phyloP scores from a whole-genome alignment of 2,329 filamentous ascomycete species.

The Chaetomiaceae sp. region DNA sequence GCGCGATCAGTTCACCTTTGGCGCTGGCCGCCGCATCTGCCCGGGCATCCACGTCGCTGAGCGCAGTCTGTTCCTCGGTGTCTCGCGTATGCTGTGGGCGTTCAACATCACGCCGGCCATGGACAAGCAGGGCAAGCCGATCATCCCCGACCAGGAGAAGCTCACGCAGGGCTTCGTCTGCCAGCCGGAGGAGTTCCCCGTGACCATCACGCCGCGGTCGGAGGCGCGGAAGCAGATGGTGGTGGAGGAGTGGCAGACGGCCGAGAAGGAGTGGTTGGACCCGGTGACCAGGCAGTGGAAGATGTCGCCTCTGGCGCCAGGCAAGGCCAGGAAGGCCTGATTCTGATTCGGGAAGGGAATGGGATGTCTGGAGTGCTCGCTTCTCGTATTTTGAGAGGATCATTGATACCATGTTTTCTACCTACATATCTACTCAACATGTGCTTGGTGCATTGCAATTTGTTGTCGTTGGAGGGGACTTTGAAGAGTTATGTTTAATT shows the following conservation, averaged over 20 bases:
- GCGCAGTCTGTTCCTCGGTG: conserved; percentile 42
- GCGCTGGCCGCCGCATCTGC: conserved; percentile 53
- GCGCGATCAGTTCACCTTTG: conserved; percentile 51
- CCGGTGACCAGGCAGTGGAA: conserved; percentile 27
- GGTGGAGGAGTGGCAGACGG: conserved; percentile 22
- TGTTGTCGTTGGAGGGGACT: too few relatives aligned
- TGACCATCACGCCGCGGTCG: conserved; percentile 33
- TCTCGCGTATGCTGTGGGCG: conserved; percentile 45
- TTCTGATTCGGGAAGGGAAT: too few relatives aligned
- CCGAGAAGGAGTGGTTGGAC: conserved; percentile 24
- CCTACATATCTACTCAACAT: too few relatives aligned
- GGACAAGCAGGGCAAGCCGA: conserved; percentile 30
- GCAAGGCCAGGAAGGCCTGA: not conserved
- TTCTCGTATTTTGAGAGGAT: too few relatives aligned
- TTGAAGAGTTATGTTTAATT: too few relatives aligned
- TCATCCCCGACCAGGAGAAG: conserved; percentile 36
- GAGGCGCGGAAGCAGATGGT: conserved; percentile 29
- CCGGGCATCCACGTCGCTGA: conserved; percentile 53
- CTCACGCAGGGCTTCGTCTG: conserved; percentile 40
- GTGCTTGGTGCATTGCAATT: too few relatives aligned
- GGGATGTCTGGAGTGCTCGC: too few relatives aligned
- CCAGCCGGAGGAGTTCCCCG: conserved; percentile 38
- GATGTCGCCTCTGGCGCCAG: conserved; percentile 13
- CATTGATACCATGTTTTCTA: too few relatives aligned
- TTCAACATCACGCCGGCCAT: conserved; percentile 30